Evolutionary conservation across 202 grass and related monocot species (phyloP), one percentile per base, ranked within the genome.

Genomic region (Musa balbisiana): DNA sequence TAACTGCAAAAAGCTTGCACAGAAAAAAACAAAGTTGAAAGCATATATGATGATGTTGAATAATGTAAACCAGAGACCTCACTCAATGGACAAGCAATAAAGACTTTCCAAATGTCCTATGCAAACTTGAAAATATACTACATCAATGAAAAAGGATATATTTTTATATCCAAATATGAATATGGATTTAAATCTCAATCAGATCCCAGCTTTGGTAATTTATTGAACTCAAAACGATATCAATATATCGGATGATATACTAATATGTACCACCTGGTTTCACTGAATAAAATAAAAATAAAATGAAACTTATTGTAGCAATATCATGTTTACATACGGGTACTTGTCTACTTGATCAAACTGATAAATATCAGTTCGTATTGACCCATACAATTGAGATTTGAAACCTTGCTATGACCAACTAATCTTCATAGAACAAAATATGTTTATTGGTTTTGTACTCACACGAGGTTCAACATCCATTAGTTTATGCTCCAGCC

Each of bases 391-490:
- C 33, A 43, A 43, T 6, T 43, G 33, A 43, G 33, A 43, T 43
- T 43, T 43, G 33, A 43, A 43, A 43, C 4, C 33, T 43, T 43
- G 5, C 29, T n/a, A 51, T 70, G 67, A 51, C n/a, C 67, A 70
- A 70, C 51, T 70, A 70, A 43, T 21, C 23, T 14, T 24, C 19
- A 21, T 73, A 76, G 73, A 81, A 73, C 33, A 83, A 80, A 63
- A 72, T 70, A 71, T 79, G 26, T 53, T 79, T 67, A 81, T 10
- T 80, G 80, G 78, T 85, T 73, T 76, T 67, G 51, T 79, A 92
- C 93, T 92, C 80, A 98, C 95, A 79, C 87, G 91, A 82, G 95
- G 95, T 83, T 98, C 91, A 66, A 94, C 81, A 74, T 88, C 78
- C 91, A 98, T 94, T 83, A 98, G 75, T 78, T 83, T 94, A 49